A percentile compares a stretch with the other conserved stretches of the same genome.
These are phyloP conservation scores for Geranomyces michiganensis DNA, from an alignment of 192 early-diverging fungal genomes.

Conservation along the genomic window DNA sequence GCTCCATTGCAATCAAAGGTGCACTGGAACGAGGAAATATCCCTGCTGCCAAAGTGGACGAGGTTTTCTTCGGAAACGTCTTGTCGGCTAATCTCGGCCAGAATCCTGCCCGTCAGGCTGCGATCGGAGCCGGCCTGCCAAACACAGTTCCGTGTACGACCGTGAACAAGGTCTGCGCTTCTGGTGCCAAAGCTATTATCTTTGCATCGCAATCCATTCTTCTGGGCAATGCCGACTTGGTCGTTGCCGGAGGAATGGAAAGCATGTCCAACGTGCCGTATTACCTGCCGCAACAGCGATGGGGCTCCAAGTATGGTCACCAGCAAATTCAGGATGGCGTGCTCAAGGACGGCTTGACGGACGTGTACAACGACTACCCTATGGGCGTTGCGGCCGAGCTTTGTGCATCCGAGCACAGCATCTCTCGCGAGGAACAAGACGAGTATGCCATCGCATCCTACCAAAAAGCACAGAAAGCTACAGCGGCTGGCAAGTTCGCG, in stretches of 20 bases:
- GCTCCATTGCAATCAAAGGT: conserved; percentile 84
- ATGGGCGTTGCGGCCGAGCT: conserved; percentile 64
- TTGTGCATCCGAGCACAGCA: conserved; percentile 75
- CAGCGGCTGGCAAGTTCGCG: conserved; percentile 76
- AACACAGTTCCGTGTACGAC: conserved; percentile 87
- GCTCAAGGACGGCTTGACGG: conserved; percentile 62
- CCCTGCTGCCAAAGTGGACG: conserved; percentile 82
- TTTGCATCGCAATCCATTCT: conserved; percentile 72
- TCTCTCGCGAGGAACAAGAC: conserved; percentile 86
- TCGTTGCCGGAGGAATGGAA: conserved; percentile 94
- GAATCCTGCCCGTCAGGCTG: conserved; percentile 93
- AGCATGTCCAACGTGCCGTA: conserved; percentile 95
- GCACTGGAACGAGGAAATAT: conserved; percentile 78
- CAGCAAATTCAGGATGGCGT: conserved; percentile 75
- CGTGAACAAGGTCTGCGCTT: conserved; percentile 98
- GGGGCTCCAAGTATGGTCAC: conserved; percentile 77
- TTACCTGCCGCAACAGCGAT: conserved; percentile 58
- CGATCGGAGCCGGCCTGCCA: conserved; percentile 82
- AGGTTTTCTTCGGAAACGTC: conserved; percentile 96
- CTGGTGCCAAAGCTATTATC: conserved; percentile 93
- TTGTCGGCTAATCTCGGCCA: conserved; percentile 86
- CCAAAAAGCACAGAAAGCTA: conserved; percentile 83
- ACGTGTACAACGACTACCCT: conserved; percentile 52
- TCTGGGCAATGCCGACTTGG: conserved; percentile 51
- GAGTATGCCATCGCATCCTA: conserved; percentile 85